Base-by-base conservation (phyloP, 352 stramenopile species). In the Globisporangium polare region DNA sequence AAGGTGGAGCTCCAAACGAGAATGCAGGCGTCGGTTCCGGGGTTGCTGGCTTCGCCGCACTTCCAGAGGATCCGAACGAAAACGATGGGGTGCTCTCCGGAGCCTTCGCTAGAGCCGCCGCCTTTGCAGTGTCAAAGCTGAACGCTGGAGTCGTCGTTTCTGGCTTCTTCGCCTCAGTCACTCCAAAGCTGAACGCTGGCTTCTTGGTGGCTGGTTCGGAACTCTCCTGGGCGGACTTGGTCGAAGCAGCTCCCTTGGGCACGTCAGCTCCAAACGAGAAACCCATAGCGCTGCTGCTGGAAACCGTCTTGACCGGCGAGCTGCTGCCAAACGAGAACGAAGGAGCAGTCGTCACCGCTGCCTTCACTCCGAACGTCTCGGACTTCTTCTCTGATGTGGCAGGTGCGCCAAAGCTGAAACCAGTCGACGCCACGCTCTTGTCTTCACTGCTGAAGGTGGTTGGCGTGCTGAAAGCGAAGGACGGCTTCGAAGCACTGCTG, bases 401-500 rank as follows among this genome's bases (percentile, higher is more conserved):
- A 37, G 56, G 42, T 5, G 45, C 45, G 13, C 62, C 69, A 61
- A 81, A 83, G 53, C 66, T 75, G 46, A 83, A 81, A 5, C 60
- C 68, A 54, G 60, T 47, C 20, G 47, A 18, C 29, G 65, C 10
- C 2, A 13, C 10, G 15, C n/a, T 65, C 26, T 47, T 51, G 10
- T 57, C 52, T 27, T 55, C 53, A 42, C 27, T 58, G 13, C 10
- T 42, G 7, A 37, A 17, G n/a, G 42, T 22, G 26, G 42, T 24
- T 22, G 60, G 60, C 18, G 31, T 20, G 18, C 51, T 66, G 52
- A 66, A 66, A 15, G 60, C 33, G 26, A 78, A 78, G 10, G 74
- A 71, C 20, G 73, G 51, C 29, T 65, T 65, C 20, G 33, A 65
- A 29, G 10, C 42, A 39, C 35, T 43, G 5, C 27, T 20, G 10